Evolutionary conservation across 1,139 yeast genomes (phyloP).

Genomic region (Arxiozyma telluris): DNA sequence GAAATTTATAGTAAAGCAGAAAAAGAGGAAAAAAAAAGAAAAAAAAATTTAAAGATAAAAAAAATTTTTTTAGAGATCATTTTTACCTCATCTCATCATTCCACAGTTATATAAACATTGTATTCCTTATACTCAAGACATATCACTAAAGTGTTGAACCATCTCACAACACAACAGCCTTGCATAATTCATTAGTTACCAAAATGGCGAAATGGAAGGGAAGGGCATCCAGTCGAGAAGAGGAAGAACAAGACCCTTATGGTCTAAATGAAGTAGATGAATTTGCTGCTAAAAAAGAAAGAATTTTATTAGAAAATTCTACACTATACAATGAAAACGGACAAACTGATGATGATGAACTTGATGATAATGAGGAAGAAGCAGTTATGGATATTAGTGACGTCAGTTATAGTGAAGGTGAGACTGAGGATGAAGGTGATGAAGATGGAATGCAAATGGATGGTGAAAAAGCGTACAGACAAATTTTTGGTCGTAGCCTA

Average conservation of each 20-base stretch:
- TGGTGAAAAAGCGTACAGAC: slow-evolving; percentile 35
- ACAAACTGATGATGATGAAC: slow-evolving; percentile 15
- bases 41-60: background rate
- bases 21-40: background rate
- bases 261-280: slow-evolving; percentile 62
- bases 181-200: too few species aligned
- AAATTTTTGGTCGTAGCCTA: slow-evolving; percentile 31
- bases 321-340: slow-evolving; percentile 32
- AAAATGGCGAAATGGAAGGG: background rate
- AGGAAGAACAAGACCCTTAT: slow-evolving; percentile 19
- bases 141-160: background rate
- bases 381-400: slow-evolving; percentile 39
- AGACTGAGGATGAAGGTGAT: slow-evolving; percentile 39
- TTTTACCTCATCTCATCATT: slow-evolving; percentile 12
- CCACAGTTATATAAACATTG: background rate
- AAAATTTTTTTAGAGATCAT: background rate
- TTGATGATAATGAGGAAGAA: slow-evolving; percentile 42
- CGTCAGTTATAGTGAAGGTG: slow-evolving; percentile 22
- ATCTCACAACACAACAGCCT: background rate
- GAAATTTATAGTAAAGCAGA: too few species aligned
- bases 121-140: background rate
- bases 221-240: background rate
- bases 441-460: slow-evolving; percentile 40
- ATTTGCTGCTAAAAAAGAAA: slow-evolving; percentile 58
- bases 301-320: slow-evolving; percentile 51